Base-by-base conservation (phyloP, 306 rosid genomes). In the Castanea sativa region DNA sequence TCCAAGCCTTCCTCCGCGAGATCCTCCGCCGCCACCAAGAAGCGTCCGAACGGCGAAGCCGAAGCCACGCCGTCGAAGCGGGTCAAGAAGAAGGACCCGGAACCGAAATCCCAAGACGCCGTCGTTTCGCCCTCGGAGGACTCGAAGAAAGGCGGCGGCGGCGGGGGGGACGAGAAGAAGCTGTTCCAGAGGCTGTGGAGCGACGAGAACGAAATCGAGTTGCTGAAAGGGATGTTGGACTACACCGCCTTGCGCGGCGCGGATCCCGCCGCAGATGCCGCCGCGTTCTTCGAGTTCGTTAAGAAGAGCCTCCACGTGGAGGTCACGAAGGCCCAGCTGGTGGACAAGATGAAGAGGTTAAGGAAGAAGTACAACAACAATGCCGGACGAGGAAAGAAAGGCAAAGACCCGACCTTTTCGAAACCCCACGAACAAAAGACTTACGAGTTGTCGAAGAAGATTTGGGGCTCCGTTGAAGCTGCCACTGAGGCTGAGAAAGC, bases 161-260 rank as follows among this genome's bases (percentile, higher is more conserved):
- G 78, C 0, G 89, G 82, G 1, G 88, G 23, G 23, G 23, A 86
- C 4, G 67, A 87, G 0, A 91, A 80, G 75, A 89, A 87, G 80
- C 55, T 57, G 4, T 84, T 76, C 73, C 92, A 85, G 85, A 82
- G 97, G 45, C 18, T 91, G 0, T 92, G 92, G 88, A 85, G 84
- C 18, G 90, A 86, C 55, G 94, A 85, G 0, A 94, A 93, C 9
- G 94, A 89, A 45, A 71, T 93, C 4, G 80, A 60, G 0, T 72
- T 93, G 16, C 74, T 93, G 0, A 80, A 81, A 14, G 91, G 97
- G 0, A 33, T 92, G 11, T 21, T 12, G 9, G 96, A 91, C 0
- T 91, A 51, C 32, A 6, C 69, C 1, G 76, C 81, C 0, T 77
- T 80, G 60, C 87, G 81, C 1, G 91, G 88, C 0, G 21, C 32